Percentiles rank a stretch among this genome's conserved stretches.
phyloP scores from a whole-genome alignment of 345 rosid genomes.

The Salix purpurea region DNA sequence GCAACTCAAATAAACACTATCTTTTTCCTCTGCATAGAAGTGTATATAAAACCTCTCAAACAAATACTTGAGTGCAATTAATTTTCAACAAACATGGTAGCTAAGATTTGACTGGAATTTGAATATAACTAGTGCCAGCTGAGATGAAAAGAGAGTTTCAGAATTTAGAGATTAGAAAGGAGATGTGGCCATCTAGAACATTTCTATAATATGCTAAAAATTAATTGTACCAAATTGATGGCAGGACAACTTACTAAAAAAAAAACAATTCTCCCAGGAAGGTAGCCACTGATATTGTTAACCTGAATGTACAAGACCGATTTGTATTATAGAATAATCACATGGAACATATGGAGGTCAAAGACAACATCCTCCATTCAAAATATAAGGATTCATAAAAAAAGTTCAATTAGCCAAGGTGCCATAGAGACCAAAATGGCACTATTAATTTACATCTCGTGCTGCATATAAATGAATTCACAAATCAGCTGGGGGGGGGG shows the following conservation, averaged over 20 bases:
- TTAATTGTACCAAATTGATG: background rate
- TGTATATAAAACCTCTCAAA: background rate
- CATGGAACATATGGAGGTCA: background rate
- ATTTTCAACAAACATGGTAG: background rate
- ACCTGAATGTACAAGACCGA: constrained; percentile 47
- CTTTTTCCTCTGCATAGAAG: background rate
- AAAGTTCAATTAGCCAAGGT: background rate
- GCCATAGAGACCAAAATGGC: background rate
- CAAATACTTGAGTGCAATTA: background rate
- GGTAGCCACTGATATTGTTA: constrained; percentile 97
- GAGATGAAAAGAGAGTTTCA: background rate
- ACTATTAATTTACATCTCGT: background rate
- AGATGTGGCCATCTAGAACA: background rate
- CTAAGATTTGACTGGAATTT: background rate
- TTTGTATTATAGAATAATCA: background rate
- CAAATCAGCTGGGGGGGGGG: background rate
- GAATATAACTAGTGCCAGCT: background rate
- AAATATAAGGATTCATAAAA: background rate
- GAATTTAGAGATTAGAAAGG: background rate
- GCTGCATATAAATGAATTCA: background rate
- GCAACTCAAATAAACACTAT: background rate
- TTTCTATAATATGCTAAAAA: background rate
- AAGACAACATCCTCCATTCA: background rate
- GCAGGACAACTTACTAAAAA: constrained; percentile 68
- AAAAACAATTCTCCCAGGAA: constrained; percentile 96